Percentiles rank a stretch among this genome's conserved stretches.
Evolutionary conservation across 2,329 filamentous ascomycete genomes (phyloP).

Genomic region (Ophiostoma perfectum): DNA sequence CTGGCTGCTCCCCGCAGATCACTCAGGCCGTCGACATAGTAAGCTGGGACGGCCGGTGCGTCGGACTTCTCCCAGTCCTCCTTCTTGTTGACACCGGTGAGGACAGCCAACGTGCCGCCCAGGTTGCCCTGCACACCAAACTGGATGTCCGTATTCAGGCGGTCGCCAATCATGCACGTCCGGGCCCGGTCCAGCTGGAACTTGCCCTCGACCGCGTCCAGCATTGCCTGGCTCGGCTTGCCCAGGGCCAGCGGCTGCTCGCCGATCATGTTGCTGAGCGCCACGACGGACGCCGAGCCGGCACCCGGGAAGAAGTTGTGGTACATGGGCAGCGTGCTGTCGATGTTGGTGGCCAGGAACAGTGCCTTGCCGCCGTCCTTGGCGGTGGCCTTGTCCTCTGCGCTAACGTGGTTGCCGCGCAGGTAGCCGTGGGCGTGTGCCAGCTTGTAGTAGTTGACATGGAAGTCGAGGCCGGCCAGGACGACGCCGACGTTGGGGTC

Average conservation of each 20-base stretch:
- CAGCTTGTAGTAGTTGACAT: slow-evolving; percentile 92
- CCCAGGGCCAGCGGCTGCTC: slow-evolving; percentile 72
- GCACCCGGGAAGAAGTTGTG: slow-evolving; percentile 86
- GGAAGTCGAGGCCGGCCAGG: slow-evolving; percentile 84
- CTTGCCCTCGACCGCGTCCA: slow-evolving; percentile 96
- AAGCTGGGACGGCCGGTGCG: slow-evolving; percentile 66
- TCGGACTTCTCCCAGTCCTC: slow-evolving; percentile 71
- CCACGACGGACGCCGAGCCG: slow-evolving; percentile 67
- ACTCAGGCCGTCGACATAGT: slow-evolving; percentile 77
- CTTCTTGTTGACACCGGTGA: slow-evolving; percentile 84
- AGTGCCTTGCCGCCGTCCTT: slow-evolving; percentile 72
- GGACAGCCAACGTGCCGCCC: slow-evolving; percentile 82
- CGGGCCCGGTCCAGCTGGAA: slow-evolving; percentile 78
- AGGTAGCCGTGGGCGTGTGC: slow-evolving; percentile 82
- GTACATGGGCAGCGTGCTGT: slow-evolving; percentile 80
- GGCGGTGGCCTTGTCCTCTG: slow-evolving; percentile 62
- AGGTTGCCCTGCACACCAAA: slow-evolving; percentile 89
- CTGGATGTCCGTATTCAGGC: slow-evolving; percentile 90
- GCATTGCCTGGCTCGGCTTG: slow-evolving; percentile 98
- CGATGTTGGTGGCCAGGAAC: slow-evolving; percentile 90
- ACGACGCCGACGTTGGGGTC: slow-evolving; percentile 89
- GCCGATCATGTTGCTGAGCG: slow-evolving; percentile 66
- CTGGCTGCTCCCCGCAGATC: slow-evolving; percentile 50
- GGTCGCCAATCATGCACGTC: slow-evolving; percentile 94
- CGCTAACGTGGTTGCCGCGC: slow-evolving; percentile 49